Conservation (phyloP, 2,329 filamentous ascomycete species). For the Ophiobolus disseminans region DNA sequence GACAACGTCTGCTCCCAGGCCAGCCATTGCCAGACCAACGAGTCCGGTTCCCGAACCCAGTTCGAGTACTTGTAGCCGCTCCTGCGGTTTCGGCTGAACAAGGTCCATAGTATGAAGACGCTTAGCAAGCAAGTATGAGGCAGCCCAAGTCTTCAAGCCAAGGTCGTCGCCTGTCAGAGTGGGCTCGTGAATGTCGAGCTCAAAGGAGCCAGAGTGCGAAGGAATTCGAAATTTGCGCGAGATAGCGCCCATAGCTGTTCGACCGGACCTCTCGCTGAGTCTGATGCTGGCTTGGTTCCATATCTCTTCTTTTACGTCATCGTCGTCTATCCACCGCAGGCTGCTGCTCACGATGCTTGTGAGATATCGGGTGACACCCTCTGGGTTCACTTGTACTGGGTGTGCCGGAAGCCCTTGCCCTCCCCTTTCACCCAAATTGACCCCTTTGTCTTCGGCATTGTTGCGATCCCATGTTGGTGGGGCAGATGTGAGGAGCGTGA, state of each 20-base stretch:
- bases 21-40: constrained; percentile 83
- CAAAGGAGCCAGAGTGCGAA: constrained; percentile 47
- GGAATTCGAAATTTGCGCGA: constrained; percentile 67
- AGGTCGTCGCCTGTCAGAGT: constrained; percentile 86
- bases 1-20: constrained; percentile 71
- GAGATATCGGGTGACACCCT: constrained; percentile 69
- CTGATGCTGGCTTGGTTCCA: constrained; percentile 82
- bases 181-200: constrained; percentile 81
- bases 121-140: constrained; percentile 82
- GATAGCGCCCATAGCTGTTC: constrained; percentile 71
- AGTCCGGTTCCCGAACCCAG: constrained; percentile 90
- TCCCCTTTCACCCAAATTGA: too few species aligned
- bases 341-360: constrained; percentile 71
- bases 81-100: neutral
- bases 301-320: constrained; percentile 70
- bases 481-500: constrained; percentile 70
- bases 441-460: constrained; percentile 46
- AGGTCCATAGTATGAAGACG: constrained; percentile 61
- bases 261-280: constrained; percentile 84
- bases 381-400: constrained; percentile 51
- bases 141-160: constrained; percentile 95
- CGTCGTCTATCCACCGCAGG: constrained; percentile 72
- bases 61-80: constrained; percentile 64
- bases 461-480: constrained; percentile 71
- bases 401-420: neutral